Conservation (phyloP, 768 basidiomycete species). For the Lepiota subincarnata region DNA sequence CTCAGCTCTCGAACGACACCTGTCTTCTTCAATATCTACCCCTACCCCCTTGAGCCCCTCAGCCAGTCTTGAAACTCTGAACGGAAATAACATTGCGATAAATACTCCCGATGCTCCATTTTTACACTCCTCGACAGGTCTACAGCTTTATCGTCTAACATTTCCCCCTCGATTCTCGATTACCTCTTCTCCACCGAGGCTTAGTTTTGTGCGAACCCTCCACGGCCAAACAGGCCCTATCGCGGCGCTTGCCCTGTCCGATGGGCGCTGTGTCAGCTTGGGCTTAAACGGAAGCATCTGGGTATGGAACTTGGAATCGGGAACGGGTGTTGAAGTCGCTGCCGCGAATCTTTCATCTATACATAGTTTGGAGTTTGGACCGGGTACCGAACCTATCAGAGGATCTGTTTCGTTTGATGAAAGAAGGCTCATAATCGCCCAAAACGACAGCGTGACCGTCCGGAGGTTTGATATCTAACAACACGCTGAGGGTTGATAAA, state of each 20-base stretch:
- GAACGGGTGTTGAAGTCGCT: slow-evolving; percentile 41
- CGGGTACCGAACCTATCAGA: slow-evolving; percentile 19
- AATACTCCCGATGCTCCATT: slow-evolving; percentile 17
- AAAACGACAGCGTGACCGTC: slow-evolving; percentile 38
- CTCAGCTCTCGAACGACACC: slow-evolving; percentile 12
- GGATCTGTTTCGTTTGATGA: slow-evolving; percentile 71
- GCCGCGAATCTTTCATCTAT: slow-evolving; percentile 20
- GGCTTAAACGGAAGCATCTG: slow-evolving; percentile 70
- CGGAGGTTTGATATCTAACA: slow-evolving; percentile 56
- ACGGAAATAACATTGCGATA: background rate
- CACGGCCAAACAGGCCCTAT: slow-evolving; percentile 68
- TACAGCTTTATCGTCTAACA: slow-evolving; percentile 74
- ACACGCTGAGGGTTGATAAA: background rate
- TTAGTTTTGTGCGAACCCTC: slow-evolving; percentile 68
- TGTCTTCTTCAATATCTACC: slow-evolving; percentile 15
- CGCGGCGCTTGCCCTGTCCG: slow-evolving; percentile 65
- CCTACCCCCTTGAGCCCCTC: slow-evolving; percentile 18
- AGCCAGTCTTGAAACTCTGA: slow-evolving; percentile 17
- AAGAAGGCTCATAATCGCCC: slow-evolving; percentile 58
- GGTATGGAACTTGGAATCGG: slow-evolving; percentile 83
- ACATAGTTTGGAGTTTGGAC: slow-evolving; percentile 11
- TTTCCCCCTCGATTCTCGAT: slow-evolving; percentile 46
- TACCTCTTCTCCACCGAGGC: slow-evolving; percentile 51
- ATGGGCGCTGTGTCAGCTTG: slow-evolving; percentile 79
- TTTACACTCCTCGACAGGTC: slow-evolving; percentile 40